A percentile compares a stretch with the other conserved stretches of the same genome.
Evolutionary conservation across 202 grass and related monocot species (phyloP).

Genomic region (Saccharum hybrid): DNA sequence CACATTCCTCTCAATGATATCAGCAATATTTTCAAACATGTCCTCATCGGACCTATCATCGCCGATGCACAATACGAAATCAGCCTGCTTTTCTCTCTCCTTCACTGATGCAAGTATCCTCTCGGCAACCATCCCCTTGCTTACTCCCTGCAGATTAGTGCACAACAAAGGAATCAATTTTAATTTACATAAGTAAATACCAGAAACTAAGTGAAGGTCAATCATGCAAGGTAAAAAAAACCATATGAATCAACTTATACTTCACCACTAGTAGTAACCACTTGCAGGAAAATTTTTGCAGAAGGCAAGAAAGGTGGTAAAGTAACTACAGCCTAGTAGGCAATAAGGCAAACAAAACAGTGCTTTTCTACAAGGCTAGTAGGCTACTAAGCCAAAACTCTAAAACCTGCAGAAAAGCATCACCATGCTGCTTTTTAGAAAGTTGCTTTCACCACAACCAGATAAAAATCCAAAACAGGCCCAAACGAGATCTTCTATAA

Average conservation of each 20-base stretch:
- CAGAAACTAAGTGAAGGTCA: neutral
- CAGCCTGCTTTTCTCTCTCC: slow-evolving; percentile 63
- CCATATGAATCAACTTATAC: neutral
- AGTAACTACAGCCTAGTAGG: neutral
- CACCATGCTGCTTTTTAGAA: neutral
- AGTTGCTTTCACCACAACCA: slow-evolving; percentile 33
- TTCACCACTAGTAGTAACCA: neutral
- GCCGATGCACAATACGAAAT: slow-evolving; percentile 90
- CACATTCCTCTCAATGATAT: slow-evolving; percentile 59
- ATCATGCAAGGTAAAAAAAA: neutral
- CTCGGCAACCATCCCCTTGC: slow-evolving; percentile 85
- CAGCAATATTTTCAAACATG: slow-evolving; percentile 92
- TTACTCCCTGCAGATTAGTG: slow-evolving; percentile 72
- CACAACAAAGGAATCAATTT: slow-evolving; percentile 30
- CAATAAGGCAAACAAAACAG: neutral
- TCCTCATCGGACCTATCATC: slow-evolving; percentile 96
- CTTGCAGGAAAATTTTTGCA: neutral
- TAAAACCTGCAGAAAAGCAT: slow-evolving; percentile 20
- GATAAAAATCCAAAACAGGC: slow-evolving; percentile 28
- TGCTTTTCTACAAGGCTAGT: slow-evolving; percentile 9
- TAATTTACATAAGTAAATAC: slow-evolving; percentile 1
- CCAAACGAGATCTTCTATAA: slow-evolving; percentile 15
- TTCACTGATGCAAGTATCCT: slow-evolving; percentile 84
- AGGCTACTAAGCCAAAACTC: neutral
- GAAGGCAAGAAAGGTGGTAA: slow-evolving; percentile 8